Conservation (phyloP, 2,329 filamentous ascomycete species). For the Aaosphaeria arxii region DNA sequence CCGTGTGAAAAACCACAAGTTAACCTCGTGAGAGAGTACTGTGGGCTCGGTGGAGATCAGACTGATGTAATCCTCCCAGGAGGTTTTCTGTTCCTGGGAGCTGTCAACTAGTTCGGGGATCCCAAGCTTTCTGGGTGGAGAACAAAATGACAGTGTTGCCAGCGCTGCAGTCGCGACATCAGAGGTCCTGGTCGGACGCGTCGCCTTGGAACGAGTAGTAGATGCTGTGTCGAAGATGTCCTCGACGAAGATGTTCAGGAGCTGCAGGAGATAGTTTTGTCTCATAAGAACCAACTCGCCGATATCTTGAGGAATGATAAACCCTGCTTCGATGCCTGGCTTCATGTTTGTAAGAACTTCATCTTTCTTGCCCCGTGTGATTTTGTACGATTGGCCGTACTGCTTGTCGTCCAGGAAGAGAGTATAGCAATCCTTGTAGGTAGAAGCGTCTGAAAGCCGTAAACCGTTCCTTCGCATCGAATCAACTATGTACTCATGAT, state of each 20-base stretch:
- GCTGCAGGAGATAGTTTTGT: slow-evolving; percentile 37
- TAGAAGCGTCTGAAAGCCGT: slow-evolving; percentile 15
- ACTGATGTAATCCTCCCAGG: slow-evolving; percentile 31
- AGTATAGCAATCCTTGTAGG: slow-evolving; percentile 33
- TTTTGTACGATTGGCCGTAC: slow-evolving; percentile 39
- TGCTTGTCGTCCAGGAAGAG: slow-evolving; percentile 33
- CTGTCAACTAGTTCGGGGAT: too few species aligned
- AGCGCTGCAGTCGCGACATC: slow-evolving; percentile 27
- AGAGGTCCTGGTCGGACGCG: slow-evolving; percentile 25
- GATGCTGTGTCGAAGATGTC: slow-evolving; percentile 43
- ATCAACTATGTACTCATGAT: slow-evolving; percentile 33
- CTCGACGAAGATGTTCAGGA: slow-evolving; percentile 43
- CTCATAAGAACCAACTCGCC: slow-evolving; percentile 39
- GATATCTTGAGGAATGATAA: slow-evolving; percentile 16
- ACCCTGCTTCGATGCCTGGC: slow-evolving; percentile 12
- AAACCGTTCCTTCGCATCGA: slow-evolving; percentile 37
- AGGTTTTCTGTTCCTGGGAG: too few species aligned
- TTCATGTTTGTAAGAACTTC: slow-evolving; percentile 15
- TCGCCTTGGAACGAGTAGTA: slow-evolving; percentile 18
- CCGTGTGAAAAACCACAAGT: slow-evolving; percentile 38
- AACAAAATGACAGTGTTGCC: slow-evolving; percentile 35
- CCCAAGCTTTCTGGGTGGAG: too few species aligned
- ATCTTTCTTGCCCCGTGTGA: slow-evolving; percentile 13
- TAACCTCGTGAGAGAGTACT: slow-evolving; percentile 23
- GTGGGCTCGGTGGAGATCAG: slow-evolving; percentile 21